These are phyloP conservation scores for Pseudophaeomoniella oleicola DNA, from an alignment of 2,329 filamentous ascomycete species.

Conservation along the genomic window DNA sequence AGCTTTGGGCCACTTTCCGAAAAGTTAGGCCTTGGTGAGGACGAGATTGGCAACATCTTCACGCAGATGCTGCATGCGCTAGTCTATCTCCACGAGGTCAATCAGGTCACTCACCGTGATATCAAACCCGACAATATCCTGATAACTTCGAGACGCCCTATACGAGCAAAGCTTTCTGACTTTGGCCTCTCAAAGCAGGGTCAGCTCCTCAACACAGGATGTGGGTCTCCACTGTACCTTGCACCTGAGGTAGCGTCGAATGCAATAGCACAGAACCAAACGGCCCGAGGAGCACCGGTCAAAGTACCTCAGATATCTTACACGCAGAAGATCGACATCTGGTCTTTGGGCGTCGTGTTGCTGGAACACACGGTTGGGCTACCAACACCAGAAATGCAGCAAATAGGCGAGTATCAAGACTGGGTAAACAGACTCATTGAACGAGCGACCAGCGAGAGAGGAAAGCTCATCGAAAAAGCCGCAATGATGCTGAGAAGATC, in stretches of 20 bases:
- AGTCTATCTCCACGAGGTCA: constrained; percentile 70
- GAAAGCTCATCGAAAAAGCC: neutral
- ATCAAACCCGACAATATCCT: constrained; percentile 98
- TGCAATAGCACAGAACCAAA: neutral
- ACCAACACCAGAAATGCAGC: neutral
- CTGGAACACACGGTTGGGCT: constrained; percentile 5
- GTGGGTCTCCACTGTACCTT: constrained; percentile 3
- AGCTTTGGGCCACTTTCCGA: neutral
- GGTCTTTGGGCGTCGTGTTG: constrained; percentile 9
- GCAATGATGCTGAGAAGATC: neutral
- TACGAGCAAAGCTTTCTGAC: constrained; percentile 82
- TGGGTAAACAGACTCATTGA: neutral
- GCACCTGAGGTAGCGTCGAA: constrained; percentile 5
- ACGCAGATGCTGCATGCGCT: constrained; percentile 59
- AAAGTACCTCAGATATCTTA: constrained; percentile 1
- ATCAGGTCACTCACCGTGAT: constrained; percentile 83
- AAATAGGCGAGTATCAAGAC: constrained; percentile 1
- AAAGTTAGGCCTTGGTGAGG: neutral
- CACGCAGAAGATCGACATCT: constrained; percentile 8
- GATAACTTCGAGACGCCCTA: constrained; percentile 55
- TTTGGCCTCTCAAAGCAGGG: constrained; percentile 60
- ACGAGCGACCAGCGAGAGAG: neutral
- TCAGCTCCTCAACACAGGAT: constrained; percentile 3
- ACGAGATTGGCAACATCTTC: constrained; percentile 31
- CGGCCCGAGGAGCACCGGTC: too few species aligned